These are phyloP conservation scores for Thalassiosira mediterranea DNA, from an alignment of 352 stramenopile genomes.

Conservation along the genomic window DNA sequence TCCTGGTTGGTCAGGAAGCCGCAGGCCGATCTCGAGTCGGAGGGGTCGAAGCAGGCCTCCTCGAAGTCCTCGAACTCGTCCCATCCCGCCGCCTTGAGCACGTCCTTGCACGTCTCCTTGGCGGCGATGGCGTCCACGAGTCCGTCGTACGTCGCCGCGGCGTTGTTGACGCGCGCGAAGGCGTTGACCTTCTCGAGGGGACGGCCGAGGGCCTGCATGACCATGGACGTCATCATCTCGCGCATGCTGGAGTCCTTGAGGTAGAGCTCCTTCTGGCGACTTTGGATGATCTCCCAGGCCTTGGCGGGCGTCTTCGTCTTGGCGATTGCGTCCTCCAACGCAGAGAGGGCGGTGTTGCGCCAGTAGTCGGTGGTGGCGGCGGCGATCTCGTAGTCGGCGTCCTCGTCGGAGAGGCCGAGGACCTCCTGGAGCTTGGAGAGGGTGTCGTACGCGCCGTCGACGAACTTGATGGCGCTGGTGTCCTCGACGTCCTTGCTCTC, in stretches of 20 bases:
- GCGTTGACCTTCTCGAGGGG: constrained; percentile 69
- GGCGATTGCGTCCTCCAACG: constrained; percentile 62
- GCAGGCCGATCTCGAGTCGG: constrained; percentile 65
- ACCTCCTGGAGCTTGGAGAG: constrained; percentile 71
- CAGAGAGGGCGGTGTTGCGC: constrained; percentile 58
- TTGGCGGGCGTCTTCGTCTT: constrained; percentile 55
- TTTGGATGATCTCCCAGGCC: constrained; percentile 69
- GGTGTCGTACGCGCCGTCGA: constrained; percentile 58
- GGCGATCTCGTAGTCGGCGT: constrained; percentile 73
- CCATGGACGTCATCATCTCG: constrained; percentile 66
- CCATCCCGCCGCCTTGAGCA: constrained; percentile 73
- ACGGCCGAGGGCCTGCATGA: constrained; percentile 75
- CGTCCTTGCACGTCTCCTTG: constrained; percentile 65
- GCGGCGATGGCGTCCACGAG: constrained; percentile 72
- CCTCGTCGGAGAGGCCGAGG: constrained; percentile 62
- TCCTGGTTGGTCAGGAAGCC: constrained; percentile 65
- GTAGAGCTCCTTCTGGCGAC: constrained; percentile 69
- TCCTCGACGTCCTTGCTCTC: constrained; percentile 20
- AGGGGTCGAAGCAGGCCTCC: constrained; percentile 69
- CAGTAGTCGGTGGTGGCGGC: constrained; percentile 64
- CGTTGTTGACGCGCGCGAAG: constrained; percentile 80
- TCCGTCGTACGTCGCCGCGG: constrained; percentile 68
- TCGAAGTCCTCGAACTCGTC: constrained; percentile 74
- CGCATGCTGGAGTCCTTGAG: constrained; percentile 66
- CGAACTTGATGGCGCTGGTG: constrained; percentile 64